Evolutionary conservation across 768 basidiomycete species (phyloP).

Genomic region (Ramaria sp.): DNA sequence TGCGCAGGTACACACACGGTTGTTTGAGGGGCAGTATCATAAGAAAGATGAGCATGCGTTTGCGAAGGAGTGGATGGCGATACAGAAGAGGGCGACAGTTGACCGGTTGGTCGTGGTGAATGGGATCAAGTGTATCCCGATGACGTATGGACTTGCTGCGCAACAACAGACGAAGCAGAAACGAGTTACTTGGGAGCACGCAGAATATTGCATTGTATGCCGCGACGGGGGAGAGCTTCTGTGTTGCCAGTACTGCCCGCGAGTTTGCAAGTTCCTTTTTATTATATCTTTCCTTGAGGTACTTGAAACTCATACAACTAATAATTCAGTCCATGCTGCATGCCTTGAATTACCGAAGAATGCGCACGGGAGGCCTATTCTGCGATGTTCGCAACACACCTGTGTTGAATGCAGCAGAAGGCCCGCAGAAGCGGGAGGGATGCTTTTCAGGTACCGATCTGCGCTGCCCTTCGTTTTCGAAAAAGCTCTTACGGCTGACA

Average conservation of each 20-base stretch:
- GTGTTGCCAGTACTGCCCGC: conserved; percentile 38
- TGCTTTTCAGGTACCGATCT: conserved; percentile 41
- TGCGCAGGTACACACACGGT: conserved; percentile 45
- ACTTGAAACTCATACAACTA: neutral
- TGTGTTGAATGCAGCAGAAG: conserved; percentile 34
- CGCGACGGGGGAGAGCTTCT: conserved; percentile 47
- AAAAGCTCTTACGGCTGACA: too few species aligned
- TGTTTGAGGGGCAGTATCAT: conserved; percentile 43
- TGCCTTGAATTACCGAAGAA: conserved; percentile 27
- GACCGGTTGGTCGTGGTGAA: conserved; percentile 29
- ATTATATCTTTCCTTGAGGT: neutral
- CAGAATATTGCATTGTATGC: conserved; percentile 51
- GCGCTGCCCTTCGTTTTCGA: neutral
- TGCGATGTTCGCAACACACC: conserved; percentile 37
- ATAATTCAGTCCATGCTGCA: conserved; percentile 27
- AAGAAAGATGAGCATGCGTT: conserved; percentile 24
- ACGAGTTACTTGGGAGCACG: conserved; percentile 31
- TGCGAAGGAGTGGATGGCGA: conserved; percentile 33
- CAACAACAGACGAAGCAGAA: conserved; percentile 21
- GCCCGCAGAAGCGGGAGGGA: conserved; percentile 39
- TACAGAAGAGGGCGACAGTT: conserved; percentile 33
- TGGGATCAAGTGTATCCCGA: conserved; percentile 24
- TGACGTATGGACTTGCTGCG: conserved; percentile 12
- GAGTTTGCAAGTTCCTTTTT: conserved; percentile 28
- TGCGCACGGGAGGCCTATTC: neutral